Conservation (phyloP, 2,329 filamentous ascomycete species). For the Cladophialophora bantiana region DNA sequence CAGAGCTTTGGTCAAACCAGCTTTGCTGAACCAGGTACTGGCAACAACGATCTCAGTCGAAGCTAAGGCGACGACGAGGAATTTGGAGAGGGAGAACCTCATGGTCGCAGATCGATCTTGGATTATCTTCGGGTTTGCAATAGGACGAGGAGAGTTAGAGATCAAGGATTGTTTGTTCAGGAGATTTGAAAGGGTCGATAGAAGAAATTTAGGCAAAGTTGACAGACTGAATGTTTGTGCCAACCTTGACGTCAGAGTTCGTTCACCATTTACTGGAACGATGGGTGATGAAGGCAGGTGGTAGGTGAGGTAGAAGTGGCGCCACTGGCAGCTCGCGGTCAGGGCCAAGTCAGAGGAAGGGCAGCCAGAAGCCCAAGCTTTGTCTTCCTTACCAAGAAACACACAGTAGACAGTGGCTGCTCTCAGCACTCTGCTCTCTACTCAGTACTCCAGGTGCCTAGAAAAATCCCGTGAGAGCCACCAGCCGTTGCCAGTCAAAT, state of each 20-base stretch:
- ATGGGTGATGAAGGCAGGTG: slow-evolving; percentile 8
- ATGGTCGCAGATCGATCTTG: slow-evolving; percentile 59
- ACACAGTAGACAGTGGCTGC: too few relatives aligned
- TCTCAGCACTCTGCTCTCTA: too few relatives aligned
- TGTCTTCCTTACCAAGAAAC: background rate
- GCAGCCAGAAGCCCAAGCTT: background rate
- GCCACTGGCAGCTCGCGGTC: slow-evolving; percentile 2
- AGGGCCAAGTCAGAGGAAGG: slow-evolving; percentile 1
- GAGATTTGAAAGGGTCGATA: slow-evolving; percentile 22
- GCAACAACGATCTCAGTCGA: slow-evolving; percentile 70
- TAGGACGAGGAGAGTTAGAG: slow-evolving; percentile 5
- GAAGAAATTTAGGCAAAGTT: slow-evolving; percentile 11
- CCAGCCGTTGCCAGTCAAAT: background rate
- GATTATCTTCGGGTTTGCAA: background rate
- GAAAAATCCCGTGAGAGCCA: too few relatives aligned
- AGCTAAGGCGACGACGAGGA: slow-evolving; percentile 75
- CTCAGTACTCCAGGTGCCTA: too few relatives aligned
- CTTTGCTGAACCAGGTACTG: slow-evolving; percentile 83
- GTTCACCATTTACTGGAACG: slow-evolving; percentile 12
- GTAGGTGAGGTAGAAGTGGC: slow-evolving; percentile 18
- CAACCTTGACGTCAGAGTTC: slow-evolving; percentile 31
- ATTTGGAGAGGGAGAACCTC: slow-evolving; percentile 74
- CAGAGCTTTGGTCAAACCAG: slow-evolving; percentile 66
- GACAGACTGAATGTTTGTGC: slow-evolving; percentile 19
- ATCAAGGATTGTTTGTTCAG: slow-evolving; percentile 10